Percentiles rank a stretch among this genome's conserved stretches.
phyloP scores from a whole-genome alignment of 768 basidiomycete genomes.

The Suillus bovinus region DNA sequence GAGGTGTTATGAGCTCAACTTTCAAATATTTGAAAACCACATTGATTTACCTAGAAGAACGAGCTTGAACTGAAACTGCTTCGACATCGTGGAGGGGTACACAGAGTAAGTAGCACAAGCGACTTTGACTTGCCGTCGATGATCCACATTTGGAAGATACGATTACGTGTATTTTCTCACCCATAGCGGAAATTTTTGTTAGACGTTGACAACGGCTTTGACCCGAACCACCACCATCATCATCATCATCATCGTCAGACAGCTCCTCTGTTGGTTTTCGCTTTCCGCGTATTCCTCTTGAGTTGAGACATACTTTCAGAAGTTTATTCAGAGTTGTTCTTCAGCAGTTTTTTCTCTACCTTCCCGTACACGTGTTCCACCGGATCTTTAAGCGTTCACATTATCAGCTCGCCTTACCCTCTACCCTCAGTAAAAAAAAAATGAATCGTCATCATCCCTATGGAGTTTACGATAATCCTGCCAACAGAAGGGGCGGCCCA shows the following conservation, averaged over 20 bases:
- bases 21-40: not conserved
- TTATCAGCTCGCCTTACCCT: slow-evolving; percentile 2
- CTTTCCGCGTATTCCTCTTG: slow-evolving; percentile 21
- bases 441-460: slow-evolving; percentile 96
- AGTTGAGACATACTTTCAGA: slow-evolving; percentile 27
- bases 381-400: slow-evolving; percentile 9
- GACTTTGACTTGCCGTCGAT: slow-evolving; percentile 1
- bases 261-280: slow-evolving; percentile 16
- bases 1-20: slow-evolving; percentile 15
- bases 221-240: slow-evolving; percentile 40
- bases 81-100: slow-evolving; percentile 65
- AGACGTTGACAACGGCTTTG: slow-evolving; percentile 16
- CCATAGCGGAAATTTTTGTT: slow-evolving; percentile 31
- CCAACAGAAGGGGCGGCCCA: slow-evolving; percentile 63
- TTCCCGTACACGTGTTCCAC: slow-evolving; percentile 6
- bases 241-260: slow-evolving; percentile 32
- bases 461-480: slow-evolving; percentile 57
- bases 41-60: slow-evolving; percentile 80
- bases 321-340: slow-evolving; percentile 21
- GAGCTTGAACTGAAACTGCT: slow-evolving; percentile 94
- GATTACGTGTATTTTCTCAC: slow-evolving; percentile 35
- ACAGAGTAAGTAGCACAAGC: slow-evolving; percentile 19
- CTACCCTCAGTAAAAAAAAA: slow-evolving; percentile 19
- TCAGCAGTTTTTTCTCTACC: slow-evolving; percentile 3
- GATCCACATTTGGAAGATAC: slow-evolving; percentile 7